Evolutionary conservation across 345 rosid genomes (phyloP), one percentile per base, ranked within the genome.

Genomic region (Populus euphratica): DNA sequence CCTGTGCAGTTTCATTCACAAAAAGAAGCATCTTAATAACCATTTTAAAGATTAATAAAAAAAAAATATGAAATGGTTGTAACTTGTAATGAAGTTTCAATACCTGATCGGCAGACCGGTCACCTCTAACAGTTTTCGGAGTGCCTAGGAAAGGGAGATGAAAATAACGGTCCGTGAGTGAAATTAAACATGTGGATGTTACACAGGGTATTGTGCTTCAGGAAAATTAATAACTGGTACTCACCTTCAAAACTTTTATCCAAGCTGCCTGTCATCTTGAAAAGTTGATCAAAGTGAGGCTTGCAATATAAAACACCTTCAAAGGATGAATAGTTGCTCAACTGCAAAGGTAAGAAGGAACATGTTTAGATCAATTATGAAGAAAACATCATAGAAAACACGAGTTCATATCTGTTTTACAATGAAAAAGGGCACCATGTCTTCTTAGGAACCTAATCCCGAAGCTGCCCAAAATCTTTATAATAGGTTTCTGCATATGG

Each of bases 201-300:
- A 49, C 29, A 62, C 16, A 25, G 16, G 43, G 69, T 4, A 38
- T 43, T 41, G 56, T 21, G 11, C 25, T 4, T 31, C 23, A 64
- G 67, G 79, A 61, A 74, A 62, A 61, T 41, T 13, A 52, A 17
- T 7, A 50, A 62, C 21, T 20, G 52, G 17, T 47, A 68, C 73
- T 76, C 25, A 91, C 96, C 93, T 88, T 91, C 88, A 67, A 91
- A 91, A 78, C 95, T 91, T 81, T 89, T 89, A 77, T 91, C 92
- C 81, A 91, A 81, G 84, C 95, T 88, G 47, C 95, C 95, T 5
- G 93, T 89, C 93, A 76, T 88, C 86, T 88, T 91, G 67, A 91
- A 88, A 43, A 91, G 84, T 73, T 91, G 96, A 81, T 89, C 92
- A 72, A 91, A 91, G 86, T 91, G 96, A 65, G 96, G 96, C 87